Evolutionary conservation across 352 stramenopile species (phyloP).

Genomic region (Phytophthora megakarya): DNA sequence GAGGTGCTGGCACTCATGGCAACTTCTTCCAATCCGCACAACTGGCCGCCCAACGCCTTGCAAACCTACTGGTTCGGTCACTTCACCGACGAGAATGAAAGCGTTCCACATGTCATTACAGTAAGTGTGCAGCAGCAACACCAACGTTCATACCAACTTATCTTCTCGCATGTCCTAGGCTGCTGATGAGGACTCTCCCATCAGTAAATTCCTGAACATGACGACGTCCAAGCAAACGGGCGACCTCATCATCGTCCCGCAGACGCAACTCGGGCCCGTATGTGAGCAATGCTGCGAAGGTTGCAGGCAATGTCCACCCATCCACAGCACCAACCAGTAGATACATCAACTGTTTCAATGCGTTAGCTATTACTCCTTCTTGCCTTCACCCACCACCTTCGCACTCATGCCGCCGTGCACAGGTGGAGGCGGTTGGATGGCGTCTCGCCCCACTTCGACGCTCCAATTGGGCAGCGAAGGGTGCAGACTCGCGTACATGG

Average conservation of each 20-base stretch:
- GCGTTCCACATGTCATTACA: slow-evolving; percentile 47
- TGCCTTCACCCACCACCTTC: slow-evolving; percentile 57
- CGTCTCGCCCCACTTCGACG: slow-evolving; percentile 73
- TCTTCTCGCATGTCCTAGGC: slow-evolving; percentile 25
- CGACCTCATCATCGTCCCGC: slow-evolving; percentile 74
- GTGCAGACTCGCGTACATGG: slow-evolving; percentile 76
- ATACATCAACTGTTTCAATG: slow-evolving; percentile 18
- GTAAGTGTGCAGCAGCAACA: slow-evolving; percentile 30
- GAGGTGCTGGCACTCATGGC: slow-evolving; percentile 72
- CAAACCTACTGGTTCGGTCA: slow-evolving; percentile 84
- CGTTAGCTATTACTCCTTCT: slow-evolving; percentile 29
- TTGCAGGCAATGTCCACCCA: slow-evolving; percentile 48
- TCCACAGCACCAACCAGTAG: slow-evolving; percentile 20
- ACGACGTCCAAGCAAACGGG: slow-evolving; percentile 67
- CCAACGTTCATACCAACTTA: not conserved
- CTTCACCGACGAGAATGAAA: slow-evolving; percentile 50
- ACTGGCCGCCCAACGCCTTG: slow-evolving; percentile 61
- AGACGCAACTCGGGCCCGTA: slow-evolving; percentile 79
- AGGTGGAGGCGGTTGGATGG: slow-evolving; percentile 25
- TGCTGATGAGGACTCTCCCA: slow-evolving; percentile 46
- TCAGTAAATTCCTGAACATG: slow-evolving; percentile 72
- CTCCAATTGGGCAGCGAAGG: slow-evolving; percentile 61
- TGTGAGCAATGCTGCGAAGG: slow-evolving; percentile 73
- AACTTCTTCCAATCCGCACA: slow-evolving; percentile 61
- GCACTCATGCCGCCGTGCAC: slow-evolving; percentile 29